Base-by-base conservation (phyloP, 768 basidiomycete genomes). In the Tylopilus plumbeoviolaceoides region DNA sequence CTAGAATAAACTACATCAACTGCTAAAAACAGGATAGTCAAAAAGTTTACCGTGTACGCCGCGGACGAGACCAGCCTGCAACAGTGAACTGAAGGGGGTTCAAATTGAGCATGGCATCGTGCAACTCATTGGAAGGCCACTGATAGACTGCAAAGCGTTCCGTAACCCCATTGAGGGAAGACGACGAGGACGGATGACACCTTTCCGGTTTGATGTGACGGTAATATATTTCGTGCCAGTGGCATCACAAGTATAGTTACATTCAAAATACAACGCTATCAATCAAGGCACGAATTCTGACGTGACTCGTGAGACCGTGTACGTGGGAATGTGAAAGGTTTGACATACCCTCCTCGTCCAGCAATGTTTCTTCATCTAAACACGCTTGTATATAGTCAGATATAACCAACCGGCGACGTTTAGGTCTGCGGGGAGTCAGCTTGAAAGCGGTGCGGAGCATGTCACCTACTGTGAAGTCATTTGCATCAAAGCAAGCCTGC, bases 301-400 rank as follows among this genome's bases (percentile, higher is more conserved):
- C 6, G 45, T 12, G 20, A 38, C 49, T 36, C 9, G 43, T 62
- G 23, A 61, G 54, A n/a, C 18, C 15, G 21, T 7, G 31, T 15
- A 6, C 3, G n/a, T 42, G 21, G 14, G 1, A 33, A 42, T 1
- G 7, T 11, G 6, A 7, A 5, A 3, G 14, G 33, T 43, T 30
- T 18, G 21, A 51, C 66, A 4, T 42, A 71, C 91, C 89, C 57
- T 89, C 89, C 70, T 95, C 93, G 65, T 92, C 84, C 35, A 94
- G 75, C 40, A 95, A 66, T 0, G 91, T 91, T 40, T 77, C 79
- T 63, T 94, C 90, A n/a, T 91, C 91, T 28, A 94, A 62, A 63
- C 86, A 93, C 6, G 83, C 85, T 40, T 79, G 71, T 36, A 97
- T 80, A 67, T 82, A 97, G 54, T 89, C 88, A 0, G 85, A 76